phyloP scores from a whole-genome alignment of 495 filamentous ascomycete species.

The Elasticomyces elasticus region DNA sequence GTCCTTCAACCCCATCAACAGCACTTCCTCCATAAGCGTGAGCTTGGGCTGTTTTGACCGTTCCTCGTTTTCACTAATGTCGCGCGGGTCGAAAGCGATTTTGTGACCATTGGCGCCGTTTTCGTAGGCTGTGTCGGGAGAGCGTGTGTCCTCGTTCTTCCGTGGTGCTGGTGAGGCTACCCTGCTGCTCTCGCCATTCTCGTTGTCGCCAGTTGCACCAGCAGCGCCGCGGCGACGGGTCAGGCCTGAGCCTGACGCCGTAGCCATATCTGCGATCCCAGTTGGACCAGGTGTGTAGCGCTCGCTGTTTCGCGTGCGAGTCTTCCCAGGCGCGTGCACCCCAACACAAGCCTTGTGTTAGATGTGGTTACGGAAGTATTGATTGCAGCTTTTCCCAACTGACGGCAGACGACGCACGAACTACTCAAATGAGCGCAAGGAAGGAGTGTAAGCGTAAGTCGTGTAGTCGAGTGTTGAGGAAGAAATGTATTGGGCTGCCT shows the following conservation, averaged over 20 bases:
- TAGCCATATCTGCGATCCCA: slow-evolving; percentile 14
- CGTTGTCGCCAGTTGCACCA: slow-evolving; percentile 41
- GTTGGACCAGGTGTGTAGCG: not conserved
- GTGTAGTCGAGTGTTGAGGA: too few species aligned
- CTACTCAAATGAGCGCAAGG: too few species aligned
- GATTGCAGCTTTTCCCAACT: too few species aligned
- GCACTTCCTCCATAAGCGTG: slow-evolving; percentile 95
- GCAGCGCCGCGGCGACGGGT: slow-evolving; percentile 67
- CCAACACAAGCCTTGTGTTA: too few species aligned
- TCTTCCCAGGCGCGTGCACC: too few species aligned
- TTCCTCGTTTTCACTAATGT: slow-evolving; percentile 95
- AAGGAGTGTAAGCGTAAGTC: too few species aligned
- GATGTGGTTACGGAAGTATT: too few species aligned
- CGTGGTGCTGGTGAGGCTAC: slow-evolving; percentile 57
- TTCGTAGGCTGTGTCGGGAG: slow-evolving; percentile 84
- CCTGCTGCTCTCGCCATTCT: slow-evolving; percentile 52
- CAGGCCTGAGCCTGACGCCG: slow-evolving; percentile 44
- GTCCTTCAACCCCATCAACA: slow-evolving; percentile 91
- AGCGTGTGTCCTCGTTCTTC: slow-evolving; percentile 51
- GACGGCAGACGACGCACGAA: too few species aligned
- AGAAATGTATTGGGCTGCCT: too few species aligned
- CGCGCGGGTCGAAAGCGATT: slow-evolving; percentile 93
- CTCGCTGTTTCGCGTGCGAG: not conserved
- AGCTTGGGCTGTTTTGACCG: slow-evolving; percentile 95
- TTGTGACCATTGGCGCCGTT: slow-evolving; percentile 94